Base-by-base conservation (phyloP, 805 yeast genomes). In the Cyberlindnera japonica region DNA sequence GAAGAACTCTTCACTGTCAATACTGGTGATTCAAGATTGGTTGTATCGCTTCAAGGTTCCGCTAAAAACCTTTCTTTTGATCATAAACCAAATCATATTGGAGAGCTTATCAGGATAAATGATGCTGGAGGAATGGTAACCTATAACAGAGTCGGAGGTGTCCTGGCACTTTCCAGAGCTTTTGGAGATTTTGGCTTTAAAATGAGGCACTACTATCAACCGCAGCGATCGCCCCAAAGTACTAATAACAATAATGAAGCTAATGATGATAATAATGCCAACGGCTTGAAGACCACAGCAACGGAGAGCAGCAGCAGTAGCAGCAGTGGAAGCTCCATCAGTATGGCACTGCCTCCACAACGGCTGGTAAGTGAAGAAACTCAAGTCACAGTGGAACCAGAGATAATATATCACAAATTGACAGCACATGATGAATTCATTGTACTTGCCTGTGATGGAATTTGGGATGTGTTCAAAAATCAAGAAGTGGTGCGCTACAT, bases 71-170 rank as follows among this genome's bases (percentile, higher is more conserved):
- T 83, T 47, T 80, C 87, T 7, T 82, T 70, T 55, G 91, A 83
- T 64, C 99, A 91, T 67, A 91, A 91, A 67, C 98, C 99, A 17
- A 84, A 85, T 32, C 89, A 91, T 59, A 95, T 87, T 61, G 97
- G 97, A 38, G 99, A 91, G 63, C 75, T 83, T 61, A 79, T 93
- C 29, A 72, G 99, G 57, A 91, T 91, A 44, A 80, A 81, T 51
- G 88, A 90, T 40, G 95, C 96, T 20, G 97, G 98, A 42, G 98
- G 97, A 3, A 86, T 79, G 53, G 96, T 91, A 22, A 95, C 87
- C 33, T 75, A 81, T 61, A 95, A 95, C 40, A 77, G 99, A 63
- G 98, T 91, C 36, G 93, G 93, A 61, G 98, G 98, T 40, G 87
- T 89, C 50, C 74, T 91, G 62, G 98, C 98, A 1, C 71, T 91